Evolutionary conservation across 1,284 basidiomycete species (phyloP).

Genomic region (Hemileia vastatrix): DNA sequence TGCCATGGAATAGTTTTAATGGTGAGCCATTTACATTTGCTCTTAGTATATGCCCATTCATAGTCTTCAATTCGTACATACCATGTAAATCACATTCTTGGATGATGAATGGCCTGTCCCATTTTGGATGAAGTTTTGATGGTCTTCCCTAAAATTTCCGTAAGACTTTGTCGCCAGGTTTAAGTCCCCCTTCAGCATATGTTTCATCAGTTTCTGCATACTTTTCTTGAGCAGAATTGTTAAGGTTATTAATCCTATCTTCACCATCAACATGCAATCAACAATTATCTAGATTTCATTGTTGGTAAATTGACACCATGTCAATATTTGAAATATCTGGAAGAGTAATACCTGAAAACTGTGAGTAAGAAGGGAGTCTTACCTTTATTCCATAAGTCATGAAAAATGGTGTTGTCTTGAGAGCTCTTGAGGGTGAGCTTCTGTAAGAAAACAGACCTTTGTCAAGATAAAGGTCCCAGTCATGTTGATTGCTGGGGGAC

Average conservation of each 20-base stretch:
- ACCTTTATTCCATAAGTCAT: conserved; percentile 3
- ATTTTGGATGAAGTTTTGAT: too few species aligned
- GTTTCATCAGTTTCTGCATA: neutral
- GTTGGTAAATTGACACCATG: neutral
- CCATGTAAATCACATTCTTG: too few species aligned
- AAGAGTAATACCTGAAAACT: neutral
- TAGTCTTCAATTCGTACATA: too few species aligned
- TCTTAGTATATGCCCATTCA: too few species aligned
- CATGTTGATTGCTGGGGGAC: conserved; percentile 5
- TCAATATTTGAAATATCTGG: neutral
- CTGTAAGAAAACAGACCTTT: conserved; percentile 1
- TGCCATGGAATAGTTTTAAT: too few species aligned
- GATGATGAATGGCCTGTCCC: too few species aligned
- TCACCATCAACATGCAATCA: neutral
- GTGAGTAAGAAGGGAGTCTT: neutral
- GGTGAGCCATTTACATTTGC: too few species aligned
- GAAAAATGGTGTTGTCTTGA: conserved; percentile 3
- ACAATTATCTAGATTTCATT: neutral
- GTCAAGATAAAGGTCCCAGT: neutral
- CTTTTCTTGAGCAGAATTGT: neutral
- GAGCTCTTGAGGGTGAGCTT: neutral
- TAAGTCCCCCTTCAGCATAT: too few species aligned
- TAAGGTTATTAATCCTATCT: neutral
- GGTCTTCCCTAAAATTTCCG: too few species aligned
- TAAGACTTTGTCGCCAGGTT: too few species aligned